Conservation (phyloP, 495 filamentous ascomycete species). For the Penicillium ochrochloron region DNA sequence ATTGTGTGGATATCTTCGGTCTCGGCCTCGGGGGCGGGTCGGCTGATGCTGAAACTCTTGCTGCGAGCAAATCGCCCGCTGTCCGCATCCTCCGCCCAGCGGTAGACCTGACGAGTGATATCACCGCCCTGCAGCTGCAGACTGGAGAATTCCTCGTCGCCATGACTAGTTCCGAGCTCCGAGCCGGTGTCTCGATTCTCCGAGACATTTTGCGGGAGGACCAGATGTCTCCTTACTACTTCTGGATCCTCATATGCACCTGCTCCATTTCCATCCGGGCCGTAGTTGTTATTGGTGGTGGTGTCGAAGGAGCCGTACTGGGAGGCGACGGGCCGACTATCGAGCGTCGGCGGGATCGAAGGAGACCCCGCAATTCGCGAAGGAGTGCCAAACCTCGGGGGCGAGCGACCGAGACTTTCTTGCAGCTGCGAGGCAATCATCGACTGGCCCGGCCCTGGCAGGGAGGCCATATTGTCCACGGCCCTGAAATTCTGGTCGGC, state of each 20-base stretch:
- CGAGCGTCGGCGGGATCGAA: slow-evolving; percentile 46
- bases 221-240: slow-evolving; percentile 80
- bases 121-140: slow-evolving; percentile 90
- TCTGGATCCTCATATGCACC: slow-evolving; percentile 76
- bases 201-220: slow-evolving; percentile 61
- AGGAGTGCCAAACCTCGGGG: slow-evolving; percentile 54
- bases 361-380: slow-evolving; percentile 62
- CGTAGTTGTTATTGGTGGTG: slow-evolving; percentile 51
- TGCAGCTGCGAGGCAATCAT: slow-evolving; percentile 78
- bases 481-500: slow-evolving; percentile 41
- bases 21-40: slow-evolving; percentile 78
- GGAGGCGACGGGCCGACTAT: slow-evolving; percentile 57
- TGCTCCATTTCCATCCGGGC: slow-evolving; percentile 38
- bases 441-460: slow-evolving; percentile 71
- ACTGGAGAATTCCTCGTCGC: slow-evolving; percentile 88
- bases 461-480: slow-evolving; percentile 46
- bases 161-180: slow-evolving; percentile 54
- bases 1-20: slow-evolving; percentile 83
- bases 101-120: slow-evolving; percentile 90
- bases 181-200: slow-evolving; percentile 46
- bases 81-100: slow-evolving; percentile 85
- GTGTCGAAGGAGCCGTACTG: slow-evolving; percentile 83
- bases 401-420: slow-evolving; percentile 61
- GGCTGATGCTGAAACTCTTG: slow-evolving; percentile 78
- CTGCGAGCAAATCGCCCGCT: slow-evolving; percentile 65